Percentiles rank a stretch among this genome's conserved stretches.
These are phyloP conservation scores for Colletotrichum sp. DNA, from an alignment of 2,329 filamentous ascomycete species.

Conservation along the genomic window DNA sequence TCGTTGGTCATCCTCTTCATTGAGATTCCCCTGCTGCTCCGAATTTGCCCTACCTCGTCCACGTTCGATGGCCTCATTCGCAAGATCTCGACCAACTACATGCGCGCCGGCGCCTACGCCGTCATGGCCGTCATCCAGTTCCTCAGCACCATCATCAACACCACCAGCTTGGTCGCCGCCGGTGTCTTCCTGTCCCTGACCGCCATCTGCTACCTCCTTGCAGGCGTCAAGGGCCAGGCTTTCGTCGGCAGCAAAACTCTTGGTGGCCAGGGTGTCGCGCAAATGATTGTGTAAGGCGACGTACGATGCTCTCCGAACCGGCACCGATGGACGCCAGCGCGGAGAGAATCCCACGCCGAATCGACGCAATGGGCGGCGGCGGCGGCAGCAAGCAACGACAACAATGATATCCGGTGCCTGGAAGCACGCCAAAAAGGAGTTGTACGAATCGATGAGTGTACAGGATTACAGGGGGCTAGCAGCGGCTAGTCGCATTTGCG, in stretches of 20 bases:
- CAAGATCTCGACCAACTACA: constrained; percentile 94
- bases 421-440: constrained; percentile 8
- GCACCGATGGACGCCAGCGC: neutral
- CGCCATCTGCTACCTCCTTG: constrained; percentile 79
- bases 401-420: constrained; percentile 20
- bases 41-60: constrained; percentile 94
- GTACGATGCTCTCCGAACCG: neutral
- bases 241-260: constrained; percentile 96
- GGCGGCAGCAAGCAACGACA: neutral
- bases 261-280: constrained; percentile 89
- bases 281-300: constrained; percentile 88
- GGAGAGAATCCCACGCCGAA: neutral
- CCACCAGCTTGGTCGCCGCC: constrained; percentile 82
- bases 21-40: constrained; percentile 91
- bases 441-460: constrained; percentile 5
- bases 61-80: constrained; percentile 90
- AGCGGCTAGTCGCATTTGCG: neutral
- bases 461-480: neutral
- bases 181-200: constrained; percentile 82
- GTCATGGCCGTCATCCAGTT: constrained; percentile 85
- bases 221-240: constrained; percentile 81
- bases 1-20: constrained; percentile 81
- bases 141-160: constrained; percentile 70
- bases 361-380: neutral
- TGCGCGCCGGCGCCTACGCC: constrained; percentile 87